phyloP scores from a whole-genome alignment of 2,329 filamentous ascomycete species.

The Calonectria hawksworthii region DNA sequence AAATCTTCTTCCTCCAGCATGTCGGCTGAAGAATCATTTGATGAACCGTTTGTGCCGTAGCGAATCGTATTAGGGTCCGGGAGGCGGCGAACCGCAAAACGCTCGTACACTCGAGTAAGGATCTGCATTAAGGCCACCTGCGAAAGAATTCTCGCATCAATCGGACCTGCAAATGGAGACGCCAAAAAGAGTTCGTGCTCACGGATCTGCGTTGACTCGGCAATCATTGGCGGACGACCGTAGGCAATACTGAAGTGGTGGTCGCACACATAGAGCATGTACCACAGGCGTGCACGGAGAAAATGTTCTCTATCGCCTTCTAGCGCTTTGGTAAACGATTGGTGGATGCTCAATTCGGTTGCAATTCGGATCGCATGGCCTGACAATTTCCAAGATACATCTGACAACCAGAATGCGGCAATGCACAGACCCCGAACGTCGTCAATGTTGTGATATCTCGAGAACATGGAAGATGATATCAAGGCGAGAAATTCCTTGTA shows the following conservation, averaged over 20 bases:
- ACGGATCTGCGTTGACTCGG: conserved; percentile 34
- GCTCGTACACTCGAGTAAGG: conserved; percentile 28
- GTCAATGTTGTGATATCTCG: conserved; percentile 69
- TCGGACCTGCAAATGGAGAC: conserved; percentile 29
- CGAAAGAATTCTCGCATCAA: conserved; percentile 29
- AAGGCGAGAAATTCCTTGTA: conserved; percentile 70
- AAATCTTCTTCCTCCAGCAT: conserved; percentile 54
- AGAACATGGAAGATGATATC: conserved; percentile 70
- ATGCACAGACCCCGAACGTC: conserved; percentile 72
- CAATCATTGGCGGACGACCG: conserved; percentile 49
- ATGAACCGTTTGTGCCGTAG: conserved; percentile 10
- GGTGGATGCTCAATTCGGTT: conserved; percentile 68
- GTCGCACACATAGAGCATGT: conserved; percentile 55
- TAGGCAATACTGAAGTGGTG: conserved; percentile 52
- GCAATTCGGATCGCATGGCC: conserved; percentile 71
- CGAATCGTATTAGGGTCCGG: conserved; percentile 26
- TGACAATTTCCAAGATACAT: conserved; percentile 72
- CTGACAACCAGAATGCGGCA: conserved; percentile 74
- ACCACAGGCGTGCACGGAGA: conserved; percentile 71
- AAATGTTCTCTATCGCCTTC: conserved; percentile 63
- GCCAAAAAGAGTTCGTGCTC: conserved; percentile 46
- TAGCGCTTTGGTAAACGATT: conserved; percentile 64
- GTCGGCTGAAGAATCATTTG: conserved; percentile 16
- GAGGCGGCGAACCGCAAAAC: conserved; percentile 24
- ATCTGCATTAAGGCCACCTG: conserved; percentile 35